Percentiles rank a stretch among this genome's conserved stretches.
Conservation (phyloP, 1,284 basidiomycete species). For the Ganoderma sinense region DNA sequence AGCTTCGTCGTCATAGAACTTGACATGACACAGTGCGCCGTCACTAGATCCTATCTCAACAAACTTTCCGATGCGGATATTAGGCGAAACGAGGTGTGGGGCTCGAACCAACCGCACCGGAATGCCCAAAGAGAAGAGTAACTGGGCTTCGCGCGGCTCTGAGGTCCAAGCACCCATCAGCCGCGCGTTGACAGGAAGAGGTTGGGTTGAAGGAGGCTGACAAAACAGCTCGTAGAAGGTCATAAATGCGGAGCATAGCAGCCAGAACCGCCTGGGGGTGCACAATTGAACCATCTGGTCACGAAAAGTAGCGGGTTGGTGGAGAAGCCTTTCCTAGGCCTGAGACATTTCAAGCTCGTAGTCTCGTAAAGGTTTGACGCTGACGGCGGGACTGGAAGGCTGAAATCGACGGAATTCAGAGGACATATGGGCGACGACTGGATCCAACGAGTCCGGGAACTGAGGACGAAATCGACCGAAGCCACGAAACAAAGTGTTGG, state of each 20-base stretch:
- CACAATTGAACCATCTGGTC: neutral
- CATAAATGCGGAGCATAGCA: neutral
- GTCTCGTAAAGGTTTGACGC: neutral
- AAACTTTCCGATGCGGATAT: neutral
- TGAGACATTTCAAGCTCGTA: neutral
- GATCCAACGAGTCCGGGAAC: neutral
- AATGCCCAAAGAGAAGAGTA: neutral
- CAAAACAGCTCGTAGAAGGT: neutral
- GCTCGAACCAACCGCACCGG: constrained; percentile 9
- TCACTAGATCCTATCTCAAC: too few relatives aligned
- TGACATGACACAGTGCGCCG: neutral
- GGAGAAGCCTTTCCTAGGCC: neutral
- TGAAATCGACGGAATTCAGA: neutral
- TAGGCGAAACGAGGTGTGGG: neutral
- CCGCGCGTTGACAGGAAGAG: neutral
- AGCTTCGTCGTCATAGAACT: neutral
- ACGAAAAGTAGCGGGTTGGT: neutral
- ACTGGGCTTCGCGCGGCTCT: neutral
- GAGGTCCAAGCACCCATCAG: constrained; percentile 2
- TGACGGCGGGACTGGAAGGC: too few relatives aligned
- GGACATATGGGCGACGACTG: neutral
- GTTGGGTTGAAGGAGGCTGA: too few relatives aligned
- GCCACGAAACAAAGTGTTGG: neutral
- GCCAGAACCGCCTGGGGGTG: neutral
- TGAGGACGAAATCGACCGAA: neutral